Conservation (phyloP, 306 rosid genomes). For the Carpinus viminea region DNA sequence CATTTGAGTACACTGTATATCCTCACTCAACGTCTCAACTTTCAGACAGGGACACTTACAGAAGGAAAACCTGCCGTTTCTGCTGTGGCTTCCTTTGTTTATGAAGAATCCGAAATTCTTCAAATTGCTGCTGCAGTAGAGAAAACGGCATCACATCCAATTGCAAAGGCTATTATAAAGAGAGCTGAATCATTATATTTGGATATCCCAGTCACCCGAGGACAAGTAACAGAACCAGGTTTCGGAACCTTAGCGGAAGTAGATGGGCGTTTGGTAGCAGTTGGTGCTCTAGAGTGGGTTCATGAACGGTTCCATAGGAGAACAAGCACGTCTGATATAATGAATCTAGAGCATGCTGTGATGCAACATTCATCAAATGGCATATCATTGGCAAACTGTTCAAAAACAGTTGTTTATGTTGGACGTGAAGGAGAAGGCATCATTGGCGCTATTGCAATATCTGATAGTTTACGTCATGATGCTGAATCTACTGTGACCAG, state of each 20-base stretch:
- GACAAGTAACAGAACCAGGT: conserved; percentile 89
- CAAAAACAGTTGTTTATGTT: conserved; percentile 85
- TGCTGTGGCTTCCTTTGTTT: conserved; percentile 55
- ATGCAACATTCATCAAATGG: conserved; percentile 48
- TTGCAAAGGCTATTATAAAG: conserved; percentile 80
- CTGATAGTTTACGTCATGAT: conserved; percentile 84
- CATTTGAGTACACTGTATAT: conserved; percentile 5
- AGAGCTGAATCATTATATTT: conserved; percentile 78
- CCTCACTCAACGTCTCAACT: conserved; percentile 33
- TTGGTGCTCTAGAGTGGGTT: conserved; percentile 87
- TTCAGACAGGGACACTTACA: conserved; percentile 98
- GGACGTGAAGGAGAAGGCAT: conserved; percentile 97
- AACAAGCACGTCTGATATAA: conserved; percentile 45
- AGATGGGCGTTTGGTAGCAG: conserved; percentile 81
- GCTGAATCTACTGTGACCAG: conserved; percentile 70
- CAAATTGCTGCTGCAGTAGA: conserved; percentile 94
- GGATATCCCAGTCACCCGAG: conserved; percentile 66
- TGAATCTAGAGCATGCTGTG: conserved; percentile 56
- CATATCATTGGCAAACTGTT: conserved; percentile 54
- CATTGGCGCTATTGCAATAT: conserved; percentile 81
- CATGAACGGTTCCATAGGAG: conserved; percentile 56
- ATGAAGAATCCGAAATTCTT: conserved; percentile 76
- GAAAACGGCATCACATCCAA: conserved; percentile 97
- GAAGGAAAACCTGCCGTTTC: conserved; percentile 92
- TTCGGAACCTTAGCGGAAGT: conserved; percentile 89